These are phyloP conservation scores for Nicotiana benthamiana DNA, from an alignment of 257 asterid genomes.

Conservation along the genomic window DNA sequence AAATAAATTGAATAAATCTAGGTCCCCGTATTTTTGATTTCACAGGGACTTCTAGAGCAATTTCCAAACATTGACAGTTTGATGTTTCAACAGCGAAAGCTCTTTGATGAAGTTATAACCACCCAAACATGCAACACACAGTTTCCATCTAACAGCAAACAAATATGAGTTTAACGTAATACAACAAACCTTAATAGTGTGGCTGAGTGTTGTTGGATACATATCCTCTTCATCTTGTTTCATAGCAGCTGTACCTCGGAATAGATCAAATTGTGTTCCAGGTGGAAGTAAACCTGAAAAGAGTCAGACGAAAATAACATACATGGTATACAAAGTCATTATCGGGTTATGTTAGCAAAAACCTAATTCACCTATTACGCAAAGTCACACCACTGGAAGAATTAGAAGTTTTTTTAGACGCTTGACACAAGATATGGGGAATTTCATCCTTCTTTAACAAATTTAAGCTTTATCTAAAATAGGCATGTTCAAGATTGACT, in stretches of 20 bases:
- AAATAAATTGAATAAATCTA: neutral
- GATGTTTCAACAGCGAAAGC: neutral
- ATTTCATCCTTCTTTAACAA: neutral
- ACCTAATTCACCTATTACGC: neutral
- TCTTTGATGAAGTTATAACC: neutral
- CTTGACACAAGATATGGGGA: neutral
- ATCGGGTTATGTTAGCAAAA: neutral
- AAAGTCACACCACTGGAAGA: neutral
- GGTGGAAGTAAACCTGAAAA: slow-evolving; percentile 89
- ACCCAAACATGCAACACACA: slow-evolving; percentile 6
- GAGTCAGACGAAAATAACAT: neutral
- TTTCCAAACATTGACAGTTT: neutral
- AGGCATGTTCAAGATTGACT: neutral
- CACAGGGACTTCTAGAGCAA: neutral
- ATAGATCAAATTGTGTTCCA: slow-evolving; percentile 93
- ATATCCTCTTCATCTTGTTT: slow-evolving; percentile 94
- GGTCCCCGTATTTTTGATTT: neutral
- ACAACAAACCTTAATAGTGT: slow-evolving; percentile 63
- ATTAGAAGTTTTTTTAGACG: neutral
- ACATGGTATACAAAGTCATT: neutral
- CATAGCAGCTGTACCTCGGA: slow-evolving; percentile 98
- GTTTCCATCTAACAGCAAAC: slow-evolving; percentile 4
- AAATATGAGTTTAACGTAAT: neutral
- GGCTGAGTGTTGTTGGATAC: slow-evolving; percentile 84
- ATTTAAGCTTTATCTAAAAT: neutral